Percentiles rank a stretch among this genome's conserved stretches.
Evolutionary conservation across 1,284 basidiomycete genomes (phyloP).

Genomic region (Phellinidium pouzarii): DNA sequence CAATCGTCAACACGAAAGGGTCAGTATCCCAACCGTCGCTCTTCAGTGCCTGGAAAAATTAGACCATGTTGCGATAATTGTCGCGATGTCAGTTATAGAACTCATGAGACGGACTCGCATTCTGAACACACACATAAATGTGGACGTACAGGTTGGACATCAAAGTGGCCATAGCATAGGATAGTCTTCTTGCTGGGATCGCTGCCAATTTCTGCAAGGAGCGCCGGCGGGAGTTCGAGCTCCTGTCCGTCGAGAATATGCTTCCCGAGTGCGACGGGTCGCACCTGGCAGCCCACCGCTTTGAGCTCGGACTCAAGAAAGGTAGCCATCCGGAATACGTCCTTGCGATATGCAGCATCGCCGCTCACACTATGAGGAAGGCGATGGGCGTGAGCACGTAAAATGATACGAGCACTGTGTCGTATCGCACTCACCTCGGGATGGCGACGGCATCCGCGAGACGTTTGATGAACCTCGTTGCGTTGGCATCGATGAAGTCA

Average conservation of each 20-base stretch:
- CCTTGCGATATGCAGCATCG: slow-evolving; percentile 58
- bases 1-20: slow-evolving; percentile 78
- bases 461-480: slow-evolving; percentile 69
- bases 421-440: slow-evolving; percentile 52
- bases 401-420: neutral
- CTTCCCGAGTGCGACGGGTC: slow-evolving; percentile 70
- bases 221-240: slow-evolving; percentile 79
- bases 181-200: slow-evolving; percentile 89
- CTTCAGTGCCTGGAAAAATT: slow-evolving; percentile 36
- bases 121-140: too few relatives aligned
- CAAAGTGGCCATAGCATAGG: slow-evolving; percentile 88
- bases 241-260: slow-evolving; percentile 78
- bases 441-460: slow-evolving; percentile 84
- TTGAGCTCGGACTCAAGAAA: slow-evolving; percentile 74
- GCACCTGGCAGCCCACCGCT: slow-evolving; percentile 69
- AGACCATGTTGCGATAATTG: too few relatives aligned
- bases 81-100: neutral
- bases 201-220: slow-evolving; percentile 80
- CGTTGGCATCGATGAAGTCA: slow-evolving; percentile 65
- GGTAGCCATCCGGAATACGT: slow-evolving; percentile 79
- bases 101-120: neutral
- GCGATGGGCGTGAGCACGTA: neutral
- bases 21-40: slow-evolving; percentile 91
- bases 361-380: slow-evolving; percentile 49
- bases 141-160: slow-evolving; percentile 71